A percentile compares a stretch with the other conserved stretches of the same genome.
Evolutionary conservation across 176 grass and related monocot species (phyloP).

Genomic region (Dactylis glomerata): DNA sequence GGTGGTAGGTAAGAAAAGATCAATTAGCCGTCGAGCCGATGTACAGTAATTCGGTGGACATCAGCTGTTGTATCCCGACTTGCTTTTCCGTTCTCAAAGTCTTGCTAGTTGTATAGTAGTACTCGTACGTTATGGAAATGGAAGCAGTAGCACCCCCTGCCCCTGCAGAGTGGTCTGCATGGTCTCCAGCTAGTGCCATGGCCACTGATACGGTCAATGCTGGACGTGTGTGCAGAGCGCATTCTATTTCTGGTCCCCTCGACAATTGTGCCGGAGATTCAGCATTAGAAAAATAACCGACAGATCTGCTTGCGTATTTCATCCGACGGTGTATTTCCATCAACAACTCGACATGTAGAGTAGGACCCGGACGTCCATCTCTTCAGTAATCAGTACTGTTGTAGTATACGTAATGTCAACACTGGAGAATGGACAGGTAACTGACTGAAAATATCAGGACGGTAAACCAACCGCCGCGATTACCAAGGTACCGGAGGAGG

Average conservation of each 20-base stretch:
- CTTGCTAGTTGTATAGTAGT: background rate
- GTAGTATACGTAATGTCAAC: background rate
- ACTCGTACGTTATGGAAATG: background rate
- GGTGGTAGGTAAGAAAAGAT: background rate
- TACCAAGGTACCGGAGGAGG: too few species aligned
- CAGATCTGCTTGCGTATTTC: background rate
- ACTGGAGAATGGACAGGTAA: background rate
- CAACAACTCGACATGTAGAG: background rate
- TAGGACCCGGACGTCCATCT: background rate
- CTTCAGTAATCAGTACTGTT: background rate
- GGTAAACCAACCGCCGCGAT: too few species aligned
- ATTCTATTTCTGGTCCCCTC: background rate
- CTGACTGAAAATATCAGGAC: too few species aligned
- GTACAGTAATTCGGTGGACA: background rate
- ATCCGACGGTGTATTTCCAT: background rate
- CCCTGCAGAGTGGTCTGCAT: background rate
- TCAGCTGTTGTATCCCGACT: background rate
- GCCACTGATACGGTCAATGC: background rate
- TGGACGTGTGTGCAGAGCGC: background rate
- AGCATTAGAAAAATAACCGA: background rate
- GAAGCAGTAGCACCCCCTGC: too few species aligned
- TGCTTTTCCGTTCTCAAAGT: background rate
- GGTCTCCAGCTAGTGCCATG: background rate
- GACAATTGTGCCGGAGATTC: background rate
- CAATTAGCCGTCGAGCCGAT: background rate